Evolutionary conservation across 202 grass and related monocot species (phyloP).

Genomic region (Brachypodium distachyon): DNA sequence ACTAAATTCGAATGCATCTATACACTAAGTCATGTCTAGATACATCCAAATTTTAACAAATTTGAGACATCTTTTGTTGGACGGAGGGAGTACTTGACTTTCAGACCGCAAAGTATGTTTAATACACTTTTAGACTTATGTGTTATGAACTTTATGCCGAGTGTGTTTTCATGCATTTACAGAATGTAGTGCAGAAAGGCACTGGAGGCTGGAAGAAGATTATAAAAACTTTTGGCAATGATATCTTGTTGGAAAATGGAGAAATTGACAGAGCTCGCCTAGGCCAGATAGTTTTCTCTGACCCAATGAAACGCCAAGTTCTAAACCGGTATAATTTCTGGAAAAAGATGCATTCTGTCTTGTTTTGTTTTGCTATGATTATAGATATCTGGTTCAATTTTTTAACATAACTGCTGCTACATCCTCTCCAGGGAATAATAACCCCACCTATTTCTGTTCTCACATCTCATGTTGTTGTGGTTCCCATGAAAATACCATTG

Average conservation of each 20-base stretch:
- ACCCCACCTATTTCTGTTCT: neutral
- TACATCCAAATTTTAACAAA: no score
- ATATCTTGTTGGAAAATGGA: slow-evolving; percentile 64
- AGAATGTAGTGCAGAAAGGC: slow-evolving; percentile 80
- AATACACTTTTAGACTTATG: no score
- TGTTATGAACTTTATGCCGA: neutral
- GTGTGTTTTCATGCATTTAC: slow-evolving; percentile 14
- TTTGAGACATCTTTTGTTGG: no score
- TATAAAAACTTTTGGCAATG: slow-evolving; percentile 71
- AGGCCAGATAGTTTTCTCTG: slow-evolving; percentile 82
- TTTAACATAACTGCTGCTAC: no score
- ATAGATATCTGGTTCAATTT: no score
- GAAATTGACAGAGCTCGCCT: slow-evolving; percentile 71
- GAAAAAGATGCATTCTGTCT: neutral
- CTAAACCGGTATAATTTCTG: slow-evolving; percentile 52
- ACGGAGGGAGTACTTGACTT: no score
- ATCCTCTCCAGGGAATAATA: neutral
- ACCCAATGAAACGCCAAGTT: slow-evolving; percentile 55
- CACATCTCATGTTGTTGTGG: neutral
- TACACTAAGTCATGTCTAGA: no score
- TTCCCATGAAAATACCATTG: neutral
- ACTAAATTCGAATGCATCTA: no score
- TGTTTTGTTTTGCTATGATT: no score
- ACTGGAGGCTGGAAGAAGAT: slow-evolving; percentile 85
- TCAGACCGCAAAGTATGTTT: no score